These are phyloP conservation scores for Dictyostelium capitatum DNA, from an alignment of 78 protist genomes.

Conservation along the genomic window DNA sequence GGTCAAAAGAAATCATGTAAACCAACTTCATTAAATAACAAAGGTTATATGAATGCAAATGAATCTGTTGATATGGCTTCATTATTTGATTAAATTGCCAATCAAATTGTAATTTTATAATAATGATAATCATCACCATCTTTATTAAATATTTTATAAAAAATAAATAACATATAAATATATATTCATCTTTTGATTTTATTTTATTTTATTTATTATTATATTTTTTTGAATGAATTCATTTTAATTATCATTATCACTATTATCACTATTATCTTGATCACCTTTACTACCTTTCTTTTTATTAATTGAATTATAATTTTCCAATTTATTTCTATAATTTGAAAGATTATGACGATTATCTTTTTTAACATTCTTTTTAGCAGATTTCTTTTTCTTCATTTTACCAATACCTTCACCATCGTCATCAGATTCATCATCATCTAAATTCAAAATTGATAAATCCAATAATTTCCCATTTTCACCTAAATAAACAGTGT, in stretches of 20 bases:
- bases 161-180: no score
- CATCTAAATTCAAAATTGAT: not conserved
- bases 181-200: no score
- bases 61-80: not conserved
- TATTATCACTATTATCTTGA: no score
- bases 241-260: no score
- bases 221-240: no score
- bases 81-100: not conserved
- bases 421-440: conserved; percentile 10
- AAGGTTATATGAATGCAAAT: conserved; percentile 24
- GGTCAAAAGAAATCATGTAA: conserved; percentile 36
- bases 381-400: conserved; percentile 25
- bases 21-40: not conserved
- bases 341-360: conserved; percentile 44
- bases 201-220: no score
- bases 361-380: conserved; percentile 49
- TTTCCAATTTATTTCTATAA: conserved; percentile 31
- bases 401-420: not conserved
- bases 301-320: no score
- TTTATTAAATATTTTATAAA: no score
- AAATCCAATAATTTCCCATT: conserved; percentile 56
- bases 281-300: no score
- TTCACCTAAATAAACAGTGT: conserved; percentile 24
- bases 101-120: not conserved
- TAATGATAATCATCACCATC: no score